These are phyloP conservation scores for Melanomma pulvis-pyrius DNA, from an alignment of 495 filamentous ascomycete genomes.

Conservation along the genomic window DNA sequence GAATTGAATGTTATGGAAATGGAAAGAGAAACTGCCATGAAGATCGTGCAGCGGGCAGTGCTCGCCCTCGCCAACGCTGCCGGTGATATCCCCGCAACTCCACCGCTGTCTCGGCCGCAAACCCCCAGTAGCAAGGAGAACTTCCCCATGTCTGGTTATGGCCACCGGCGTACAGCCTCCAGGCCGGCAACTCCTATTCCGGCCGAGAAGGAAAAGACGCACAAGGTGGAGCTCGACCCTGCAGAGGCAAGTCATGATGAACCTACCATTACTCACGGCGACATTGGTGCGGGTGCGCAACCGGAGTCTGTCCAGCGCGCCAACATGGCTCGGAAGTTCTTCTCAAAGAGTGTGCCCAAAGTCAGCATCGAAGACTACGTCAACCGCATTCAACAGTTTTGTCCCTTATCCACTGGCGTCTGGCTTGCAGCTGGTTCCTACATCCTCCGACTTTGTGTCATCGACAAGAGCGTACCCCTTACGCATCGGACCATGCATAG, in stretches of 20 bases:
- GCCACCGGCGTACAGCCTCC: slow-evolving; percentile 50
- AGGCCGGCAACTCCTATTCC: slow-evolving; percentile 42
- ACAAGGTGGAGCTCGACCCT: slow-evolving; percentile 50
- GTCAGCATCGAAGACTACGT: slow-evolving; percentile 86
- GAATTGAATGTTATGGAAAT: slow-evolving; percentile 70
- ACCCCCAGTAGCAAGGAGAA: slow-evolving; percentile 50
- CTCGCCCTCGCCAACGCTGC: slow-evolving; percentile 71
- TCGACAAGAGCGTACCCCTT: slow-evolving; percentile 70
- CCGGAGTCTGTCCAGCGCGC: slow-evolving; percentile 69
- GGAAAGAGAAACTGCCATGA: slow-evolving; percentile 72
- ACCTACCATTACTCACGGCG: slow-evolving; percentile 36
- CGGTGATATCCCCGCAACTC: slow-evolving; percentile 74
- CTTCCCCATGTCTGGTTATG: not conserved
- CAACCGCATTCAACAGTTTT: slow-evolving; percentile 81
- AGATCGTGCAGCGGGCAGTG: slow-evolving; percentile 71
- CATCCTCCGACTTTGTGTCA: slow-evolving; percentile 73
- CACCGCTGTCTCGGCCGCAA: slow-evolving; percentile 61
- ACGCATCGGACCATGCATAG: slow-evolving; percentile 85
- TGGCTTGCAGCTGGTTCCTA: slow-evolving; percentile 93
- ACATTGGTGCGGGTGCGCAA: slow-evolving; percentile 50
- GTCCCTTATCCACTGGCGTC: slow-evolving; percentile 94
- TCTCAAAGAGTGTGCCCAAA: slow-evolving; percentile 79
- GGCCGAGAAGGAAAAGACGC: slow-evolving; percentile 47
- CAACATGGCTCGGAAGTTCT: slow-evolving; percentile 86
- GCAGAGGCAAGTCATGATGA: slow-evolving; percentile 45